These are phyloP conservation scores for Microdochium trichocladiopsis DNA, from an alignment of 2,329 filamentous ascomycete genomes.

Conservation along the genomic window DNA sequence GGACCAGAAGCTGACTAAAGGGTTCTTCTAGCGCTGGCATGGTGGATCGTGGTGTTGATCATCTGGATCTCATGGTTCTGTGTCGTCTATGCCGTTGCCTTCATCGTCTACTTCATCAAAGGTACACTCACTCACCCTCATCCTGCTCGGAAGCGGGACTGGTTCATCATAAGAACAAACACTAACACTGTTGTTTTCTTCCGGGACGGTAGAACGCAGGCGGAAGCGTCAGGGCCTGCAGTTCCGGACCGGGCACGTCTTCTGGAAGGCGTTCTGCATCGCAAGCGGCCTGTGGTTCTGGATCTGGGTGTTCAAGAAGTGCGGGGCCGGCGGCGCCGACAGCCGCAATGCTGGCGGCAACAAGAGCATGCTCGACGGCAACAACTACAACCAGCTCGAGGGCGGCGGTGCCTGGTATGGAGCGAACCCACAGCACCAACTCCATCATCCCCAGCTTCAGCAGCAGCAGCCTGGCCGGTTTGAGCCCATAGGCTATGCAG, in stretches of 20 bases:
- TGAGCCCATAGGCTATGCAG: neutral
- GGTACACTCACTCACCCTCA: neutral
- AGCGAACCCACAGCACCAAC: neutral
- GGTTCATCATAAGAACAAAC: no score
- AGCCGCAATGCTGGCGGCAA: neutral
- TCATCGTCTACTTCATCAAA: neutral
- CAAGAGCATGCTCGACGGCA: neutral
- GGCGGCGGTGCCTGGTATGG: neutral
- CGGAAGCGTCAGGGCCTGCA: slow-evolving; percentile 2
- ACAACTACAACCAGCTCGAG: neutral
- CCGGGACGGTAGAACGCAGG: slow-evolving; percentile 6
- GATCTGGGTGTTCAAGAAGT: slow-evolving; percentile 7
- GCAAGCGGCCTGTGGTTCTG: slow-evolving; percentile 7
- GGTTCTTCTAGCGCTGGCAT: neutral
- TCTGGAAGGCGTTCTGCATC: slow-evolving; percentile 10
- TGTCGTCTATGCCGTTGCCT: neutral
- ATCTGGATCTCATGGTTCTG: neutral
- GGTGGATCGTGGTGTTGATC: neutral
- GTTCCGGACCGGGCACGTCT: slow-evolving; percentile 4
- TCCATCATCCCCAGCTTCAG: neutral
- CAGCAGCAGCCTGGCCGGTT: neutral
- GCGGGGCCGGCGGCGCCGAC: neutral
- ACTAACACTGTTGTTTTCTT: neutral
- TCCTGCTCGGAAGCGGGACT: neutral
- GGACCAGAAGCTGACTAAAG: no score